Evolutionary conservation across 2,329 filamentous ascomycete species (phyloP), one percentile per base, ranked within the genome.

Genomic region (Xylaria sp.): DNA sequence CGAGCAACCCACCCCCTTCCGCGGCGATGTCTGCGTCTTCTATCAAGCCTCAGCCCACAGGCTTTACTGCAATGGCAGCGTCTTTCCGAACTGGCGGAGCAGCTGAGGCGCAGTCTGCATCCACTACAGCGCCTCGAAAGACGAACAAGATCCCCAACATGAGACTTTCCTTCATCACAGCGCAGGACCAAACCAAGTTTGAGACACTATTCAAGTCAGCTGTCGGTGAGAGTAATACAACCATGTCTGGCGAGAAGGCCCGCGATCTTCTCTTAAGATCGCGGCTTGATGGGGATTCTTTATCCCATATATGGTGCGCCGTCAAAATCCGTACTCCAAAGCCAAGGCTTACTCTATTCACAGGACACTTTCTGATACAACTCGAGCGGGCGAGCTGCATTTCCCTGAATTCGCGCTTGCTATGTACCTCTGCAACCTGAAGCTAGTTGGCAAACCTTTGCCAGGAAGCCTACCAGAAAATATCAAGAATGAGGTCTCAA

Each of bases 381-480:
- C 96, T 57, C 95, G 97, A 80, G 96, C 95, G 15, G 96, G 96
- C 54, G 94, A 97, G 80, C 88, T 99, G 38, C 92, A 97, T 78
- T 99, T 99, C 78, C 96, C 96, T 49, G 96, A 99, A 81, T 99
- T 99, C 73, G 96, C 96, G 7, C 85, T 99, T 66, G 93, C 96
- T 70, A 98, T 99, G 96, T 99, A 99, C 76, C 88, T 99, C 38
- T 99, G 96, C 85, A 99, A 98, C 78, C 79, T 99, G 74, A 96
- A 92, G 79, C 85, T 98, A 67, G 96, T 93, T 0, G 93, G 94
- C 67, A 97, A 97, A 81, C 85, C 90, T 0, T 81, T 99, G 28
- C 96, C 96, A 0, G 77, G 85, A 1, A 80, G 78, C 6, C 85
- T 99, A 10, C 96, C 96, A 0, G 94, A 97, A 38, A 91, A 89